A percentile compares a stretch with the other conserved stretches of the same genome.
phyloP scores from a whole-genome alignment of 495 filamentous ascomycete genomes.

The Usnea hakonensis region DNA sequence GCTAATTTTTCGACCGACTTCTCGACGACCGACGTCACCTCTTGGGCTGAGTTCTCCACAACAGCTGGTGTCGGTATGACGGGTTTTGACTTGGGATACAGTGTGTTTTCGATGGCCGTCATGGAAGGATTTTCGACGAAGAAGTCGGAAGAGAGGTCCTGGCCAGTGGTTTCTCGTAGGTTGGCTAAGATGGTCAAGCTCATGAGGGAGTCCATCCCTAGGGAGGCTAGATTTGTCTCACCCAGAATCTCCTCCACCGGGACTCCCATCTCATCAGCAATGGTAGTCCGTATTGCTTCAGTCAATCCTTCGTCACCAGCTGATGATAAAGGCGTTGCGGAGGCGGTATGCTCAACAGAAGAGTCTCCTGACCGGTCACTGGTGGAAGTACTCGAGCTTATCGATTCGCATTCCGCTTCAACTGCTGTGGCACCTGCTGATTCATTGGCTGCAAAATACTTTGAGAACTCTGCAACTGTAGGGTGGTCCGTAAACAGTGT shows the following conservation, averaged over 20 bases:
- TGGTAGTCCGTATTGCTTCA: slow-evolving; percentile 31
- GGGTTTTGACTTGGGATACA: background rate
- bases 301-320: background rate
- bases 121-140: slow-evolving; percentile 31
- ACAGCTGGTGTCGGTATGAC: background rate
- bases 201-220: slow-evolving; percentile 48
- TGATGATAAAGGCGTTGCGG: background rate
- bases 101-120: background rate
- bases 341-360: background rate
- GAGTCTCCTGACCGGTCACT: background rate
- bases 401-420: background rate
- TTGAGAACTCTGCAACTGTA: slow-evolving; percentile 38
- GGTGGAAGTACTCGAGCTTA: background rate
- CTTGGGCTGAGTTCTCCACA: slow-evolving; percentile 7
- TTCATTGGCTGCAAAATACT: too few relatives aligned
- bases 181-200: slow-evolving; percentile 41
- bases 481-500: slow-evolving; percentile 36
- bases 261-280: slow-evolving; percentile 61
- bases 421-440: background rate
- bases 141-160: slow-evolving; percentile 31
- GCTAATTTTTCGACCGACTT: too few relatives aligned
- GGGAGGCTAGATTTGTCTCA: slow-evolving; percentile 35
- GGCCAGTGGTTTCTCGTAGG: slow-evolving; percentile 48
- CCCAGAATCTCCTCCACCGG: slow-evolving; percentile 50
- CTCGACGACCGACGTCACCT: too few relatives aligned